Conservation (phyloP, 305 asterid species). For the Withania somnifera region DNA sequence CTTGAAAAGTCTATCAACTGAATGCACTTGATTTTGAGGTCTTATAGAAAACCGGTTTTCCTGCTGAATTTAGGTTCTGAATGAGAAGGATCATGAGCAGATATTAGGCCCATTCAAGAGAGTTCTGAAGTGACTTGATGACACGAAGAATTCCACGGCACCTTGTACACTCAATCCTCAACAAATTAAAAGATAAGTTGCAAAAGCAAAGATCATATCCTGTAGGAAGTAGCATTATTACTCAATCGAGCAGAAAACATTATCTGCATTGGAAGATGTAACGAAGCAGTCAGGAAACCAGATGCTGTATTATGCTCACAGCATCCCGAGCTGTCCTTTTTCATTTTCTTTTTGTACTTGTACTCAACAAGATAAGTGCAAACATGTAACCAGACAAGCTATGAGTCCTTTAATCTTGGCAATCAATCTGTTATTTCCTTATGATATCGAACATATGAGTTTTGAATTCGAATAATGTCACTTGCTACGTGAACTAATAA, state of each 20-base stretch:
- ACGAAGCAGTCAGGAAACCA: neutral
- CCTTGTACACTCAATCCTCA: slow-evolving; percentile 42
- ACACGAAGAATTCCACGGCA: slow-evolving; percentile 41
- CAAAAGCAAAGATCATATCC: slow-evolving; percentile 19
- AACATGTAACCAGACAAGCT: neutral
- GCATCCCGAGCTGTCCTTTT: neutral
- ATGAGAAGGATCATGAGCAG: slow-evolving; percentile 35
- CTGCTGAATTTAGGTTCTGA: slow-evolving; percentile 29
- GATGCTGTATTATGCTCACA: neutral
- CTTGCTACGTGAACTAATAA: neutral
- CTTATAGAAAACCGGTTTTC: neutral
- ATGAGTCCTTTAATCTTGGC: neutral
- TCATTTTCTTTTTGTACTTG: neutral
- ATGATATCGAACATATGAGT: neutral
- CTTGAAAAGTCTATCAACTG: neutral
- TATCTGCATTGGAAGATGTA: slow-evolving; percentile 2
- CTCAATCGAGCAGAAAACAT: neutral
- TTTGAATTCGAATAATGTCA: neutral
- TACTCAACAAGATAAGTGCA: neutral
- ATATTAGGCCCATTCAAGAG: slow-evolving; percentile 46
- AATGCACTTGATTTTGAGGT: neutral
- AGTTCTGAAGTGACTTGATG: slow-evolving; percentile 60
- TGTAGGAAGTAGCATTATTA: neutral
- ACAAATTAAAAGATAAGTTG: slow-evolving; percentile 29
- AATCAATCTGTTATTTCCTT: neutral